Percentiles rank a stretch among this genome's conserved stretches.
These are phyloP conservation scores for Diplodia seriata DNA, from an alignment of 2,329 filamentous ascomycete genomes.

Conservation along the genomic window DNA sequence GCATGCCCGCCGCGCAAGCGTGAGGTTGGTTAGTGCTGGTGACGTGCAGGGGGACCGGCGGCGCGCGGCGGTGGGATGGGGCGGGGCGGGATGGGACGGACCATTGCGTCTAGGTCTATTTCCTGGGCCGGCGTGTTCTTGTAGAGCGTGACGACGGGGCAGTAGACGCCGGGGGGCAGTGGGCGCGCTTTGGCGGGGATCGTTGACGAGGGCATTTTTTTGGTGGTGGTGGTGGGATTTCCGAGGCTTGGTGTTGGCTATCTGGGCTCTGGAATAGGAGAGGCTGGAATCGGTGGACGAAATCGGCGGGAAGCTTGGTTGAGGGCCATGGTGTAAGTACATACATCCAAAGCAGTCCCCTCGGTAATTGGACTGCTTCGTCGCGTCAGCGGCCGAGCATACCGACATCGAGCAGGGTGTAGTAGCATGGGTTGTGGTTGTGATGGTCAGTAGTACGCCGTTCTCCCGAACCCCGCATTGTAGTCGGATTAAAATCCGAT, in stretches of 20 bases:
- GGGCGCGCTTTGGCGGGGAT: conserved; percentile 45
- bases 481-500: conserved; percentile 18
- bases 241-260: neutral
- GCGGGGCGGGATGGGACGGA: neutral
- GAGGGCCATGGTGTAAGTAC: neutral
- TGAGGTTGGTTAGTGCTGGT: neutral
- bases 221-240: neutral
- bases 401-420: neutral
- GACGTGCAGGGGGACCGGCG: too few relatives aligned
- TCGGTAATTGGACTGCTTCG: neutral
- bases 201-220: conserved; percentile 15
- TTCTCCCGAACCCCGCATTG: conserved; percentile 12
- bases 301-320: neutral
- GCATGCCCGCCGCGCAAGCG: neutral
- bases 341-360: neutral
- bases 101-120: conserved; percentile 55
- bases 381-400: conserved; percentile 1
- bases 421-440: neutral
- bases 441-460: neutral
- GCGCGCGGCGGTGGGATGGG: too few relatives aligned
- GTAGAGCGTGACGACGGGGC: conserved; percentile 57
- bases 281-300: neutral
- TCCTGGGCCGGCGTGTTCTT: conserved; percentile 50
- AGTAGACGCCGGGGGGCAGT: conserved; percentile 55
- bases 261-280: neutral